phyloP scores from a whole-genome alignment of 2,329 filamentous ascomycete species.

The Colletotrichum sp. region DNA sequence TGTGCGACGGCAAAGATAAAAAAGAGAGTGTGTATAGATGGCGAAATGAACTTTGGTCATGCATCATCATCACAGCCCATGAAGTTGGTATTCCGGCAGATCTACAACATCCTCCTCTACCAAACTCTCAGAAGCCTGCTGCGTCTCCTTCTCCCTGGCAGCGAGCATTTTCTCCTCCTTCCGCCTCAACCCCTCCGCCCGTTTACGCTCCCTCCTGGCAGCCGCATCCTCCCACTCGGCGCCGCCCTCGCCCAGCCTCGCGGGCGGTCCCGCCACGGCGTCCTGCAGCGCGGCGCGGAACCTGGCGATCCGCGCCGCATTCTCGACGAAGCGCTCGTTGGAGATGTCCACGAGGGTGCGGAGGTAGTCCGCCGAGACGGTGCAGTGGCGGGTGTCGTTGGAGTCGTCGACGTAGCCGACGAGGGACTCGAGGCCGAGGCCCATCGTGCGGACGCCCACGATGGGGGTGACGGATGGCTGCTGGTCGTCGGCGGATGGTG shows the following conservation, averaged over 20 bases:
- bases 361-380: slow-evolving; percentile 74
- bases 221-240: slow-evolving; percentile 61
- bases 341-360: slow-evolving; percentile 70
- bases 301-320: slow-evolving; percentile 68
- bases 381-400: slow-evolving; percentile 41
- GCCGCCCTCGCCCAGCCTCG: slow-evolving; percentile 31
- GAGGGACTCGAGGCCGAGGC: slow-evolving; percentile 81
- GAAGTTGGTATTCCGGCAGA: slow-evolving; percentile 1
- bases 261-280: slow-evolving; percentile 29
- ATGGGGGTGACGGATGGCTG: slow-evolving; percentile 62
- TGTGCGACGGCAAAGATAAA: slow-evolving; percentile 24
- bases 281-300: slow-evolving; percentile 61
- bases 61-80: slow-evolving; percentile 7
- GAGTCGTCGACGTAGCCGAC: slow-evolving; percentile 61
- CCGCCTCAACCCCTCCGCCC: slow-evolving; percentile 60
- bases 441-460: slow-evolving; percentile 85
- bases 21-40: slow-evolving; percentile 19
- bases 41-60: neutral
- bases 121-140: neutral
- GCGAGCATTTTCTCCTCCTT: slow-evolving; percentile 48
- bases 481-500: slow-evolving; percentile 32
- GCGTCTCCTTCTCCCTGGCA: neutral
- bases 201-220: slow-evolving; percentile 59
- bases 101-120: neutral
- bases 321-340: slow-evolving; percentile 77